phyloP scores from a whole-genome alignment of 2,329 filamentous ascomycete species.

The Fusarium sp. region DNA sequence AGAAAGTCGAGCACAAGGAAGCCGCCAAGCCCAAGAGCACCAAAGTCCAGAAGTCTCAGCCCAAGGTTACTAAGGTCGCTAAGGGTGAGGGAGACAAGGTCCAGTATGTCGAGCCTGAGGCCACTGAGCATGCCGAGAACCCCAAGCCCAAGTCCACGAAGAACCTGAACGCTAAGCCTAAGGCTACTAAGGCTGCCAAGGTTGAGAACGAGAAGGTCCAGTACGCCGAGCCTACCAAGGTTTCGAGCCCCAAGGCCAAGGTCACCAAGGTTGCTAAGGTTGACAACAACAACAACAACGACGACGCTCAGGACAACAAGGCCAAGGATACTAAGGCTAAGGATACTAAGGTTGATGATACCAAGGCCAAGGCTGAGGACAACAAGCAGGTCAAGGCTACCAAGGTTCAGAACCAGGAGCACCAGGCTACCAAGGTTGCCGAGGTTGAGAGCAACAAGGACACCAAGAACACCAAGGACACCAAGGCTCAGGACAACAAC shows the following conservation, averaged over 20 bases:
- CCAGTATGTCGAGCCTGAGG: neutral
- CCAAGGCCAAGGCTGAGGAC: neutral
- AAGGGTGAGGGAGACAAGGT: neutral
- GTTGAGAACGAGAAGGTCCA: neutral
- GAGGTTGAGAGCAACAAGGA: neutral
- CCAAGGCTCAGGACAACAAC: too few relatives aligned
- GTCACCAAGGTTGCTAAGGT: neutral
- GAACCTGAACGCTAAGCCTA: neutral
- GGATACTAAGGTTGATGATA: neutral
- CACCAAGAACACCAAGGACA: neutral
- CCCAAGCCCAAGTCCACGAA: neutral
- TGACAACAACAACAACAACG: neutral
- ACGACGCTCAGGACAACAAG: neutral
- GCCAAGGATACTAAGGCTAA: neutral
- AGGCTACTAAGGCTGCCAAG: conserved; percentile 3
- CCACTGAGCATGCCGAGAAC: neutral
- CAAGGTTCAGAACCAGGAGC: neutral
- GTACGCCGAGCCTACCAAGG: neutral
- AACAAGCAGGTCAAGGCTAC: conserved; percentile 1
- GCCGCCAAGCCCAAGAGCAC: neutral
- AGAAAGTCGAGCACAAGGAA: too few relatives aligned
- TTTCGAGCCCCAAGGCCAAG: neutral
- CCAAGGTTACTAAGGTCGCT: neutral
- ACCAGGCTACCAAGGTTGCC: neutral
- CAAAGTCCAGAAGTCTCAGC: neutral